Evolutionary conservation across 805 yeast genomes (phyloP).

Genomic region (Metschnikowia matae): DNA sequence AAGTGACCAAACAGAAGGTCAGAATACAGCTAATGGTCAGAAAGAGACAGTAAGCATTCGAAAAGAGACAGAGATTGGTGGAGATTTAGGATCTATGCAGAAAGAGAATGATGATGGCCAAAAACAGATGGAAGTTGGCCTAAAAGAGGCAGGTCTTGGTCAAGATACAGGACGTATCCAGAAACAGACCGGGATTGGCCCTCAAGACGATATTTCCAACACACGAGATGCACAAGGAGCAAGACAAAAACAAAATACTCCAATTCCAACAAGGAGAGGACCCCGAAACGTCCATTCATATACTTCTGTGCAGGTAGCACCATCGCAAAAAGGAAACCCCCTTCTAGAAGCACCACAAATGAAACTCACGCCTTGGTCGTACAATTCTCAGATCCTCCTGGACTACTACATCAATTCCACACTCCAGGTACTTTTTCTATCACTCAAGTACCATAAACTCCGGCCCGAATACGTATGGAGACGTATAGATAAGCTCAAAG

Average conservation of each 20-base stretch:
- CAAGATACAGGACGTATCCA: no score
- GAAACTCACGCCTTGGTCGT: conserved; percentile 52
- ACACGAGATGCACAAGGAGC: neutral
- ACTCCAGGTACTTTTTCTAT: conserved; percentile 56
- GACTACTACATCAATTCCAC: conserved; percentile 63
- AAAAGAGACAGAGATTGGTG: no score
- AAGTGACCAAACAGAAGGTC: no score
- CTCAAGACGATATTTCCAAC: no score
- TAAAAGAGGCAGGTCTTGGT: no score
- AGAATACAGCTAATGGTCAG: no score
- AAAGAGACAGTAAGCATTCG: no score
- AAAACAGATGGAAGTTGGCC: no score
- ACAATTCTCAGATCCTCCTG: conserved; percentile 46
- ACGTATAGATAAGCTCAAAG: conserved; percentile 42
- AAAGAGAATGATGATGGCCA: no score
- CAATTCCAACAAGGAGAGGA: conserved; percentile 1
- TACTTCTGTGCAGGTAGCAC: conserved; percentile 50
- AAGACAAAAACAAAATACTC: neutral
- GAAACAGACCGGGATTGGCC: no score
- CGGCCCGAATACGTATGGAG: conserved; percentile 71
- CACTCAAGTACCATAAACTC: conserved; percentile 68
- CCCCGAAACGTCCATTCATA: conserved; percentile 12
- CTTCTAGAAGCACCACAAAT: conserved; percentile 47
- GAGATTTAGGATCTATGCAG: no score
- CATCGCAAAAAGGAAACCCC: conserved; percentile 72